Base-by-base conservation (phyloP, 176 grass and related monocot species). In the Miscanthus lutarioriparius region DNA sequence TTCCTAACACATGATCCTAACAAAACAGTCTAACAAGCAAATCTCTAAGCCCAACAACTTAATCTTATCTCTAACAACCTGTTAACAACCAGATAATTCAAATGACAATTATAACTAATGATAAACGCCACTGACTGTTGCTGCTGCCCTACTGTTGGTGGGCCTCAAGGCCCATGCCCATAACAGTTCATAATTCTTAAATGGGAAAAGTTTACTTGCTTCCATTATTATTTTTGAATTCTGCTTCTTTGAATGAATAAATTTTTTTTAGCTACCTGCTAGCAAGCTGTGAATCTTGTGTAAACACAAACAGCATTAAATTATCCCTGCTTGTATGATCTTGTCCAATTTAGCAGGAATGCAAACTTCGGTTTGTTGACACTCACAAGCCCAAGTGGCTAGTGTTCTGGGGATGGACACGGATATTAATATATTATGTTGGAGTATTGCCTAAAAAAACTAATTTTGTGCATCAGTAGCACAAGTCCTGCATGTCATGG, bases 401-500 rank as follows among this genome's bases (percentile, higher is more conserved):
- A 63, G 49, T 59, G 17, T 47, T 85, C 1, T 64, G 32, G 54
- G n/a, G 19, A 82, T 72, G 54, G 30, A 14, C 26, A 37, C 77
- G 53, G 14, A 53, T 53, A 19, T 47, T 47, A 47, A 47, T 47
- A 67, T 13, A 64, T 73, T 78, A 37, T 85, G n/a, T 64, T 82
- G 70, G 56, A 44, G 72, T 77, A 70, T 48, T 81, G 5, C 17
- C 78, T 47, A 81, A 39, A 85, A 76, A 82, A 78, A 16, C 14
- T 54, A 54, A 70, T 9, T 69, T 69, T 72, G 43, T 56, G 67
- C 45, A 44, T 84, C 43, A 14, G 74, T 79, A 78, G 41, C 67
- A 43, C 43, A 84, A 56, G 6, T 78, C 14, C 54, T 86, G 54
- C 33, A 27, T 90, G 78, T 66, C 3, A 2, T 58, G 64, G 4